phyloP scores from a whole-genome alignment of 805 yeast genomes.

The Torulaspora delbrueckii region DNA sequence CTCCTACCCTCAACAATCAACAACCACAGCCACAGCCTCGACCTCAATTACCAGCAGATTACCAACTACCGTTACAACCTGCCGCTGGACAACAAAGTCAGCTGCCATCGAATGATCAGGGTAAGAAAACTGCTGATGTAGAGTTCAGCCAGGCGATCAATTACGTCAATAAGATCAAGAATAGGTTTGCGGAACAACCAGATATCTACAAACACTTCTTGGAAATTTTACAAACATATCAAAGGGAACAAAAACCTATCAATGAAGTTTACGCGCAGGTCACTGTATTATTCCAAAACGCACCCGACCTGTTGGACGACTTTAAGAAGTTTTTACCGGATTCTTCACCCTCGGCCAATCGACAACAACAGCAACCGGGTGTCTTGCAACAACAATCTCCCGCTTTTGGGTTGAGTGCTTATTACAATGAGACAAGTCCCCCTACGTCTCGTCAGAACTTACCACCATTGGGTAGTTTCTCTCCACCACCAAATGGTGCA shows the following conservation, averaged over 20 bases:
- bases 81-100: slow-evolving; percentile 1
- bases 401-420: slow-evolving; percentile 11
- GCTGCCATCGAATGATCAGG: slow-evolving; percentile 8
- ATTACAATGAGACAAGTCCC: slow-evolving; percentile 11
- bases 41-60: slow-evolving; percentile 10
- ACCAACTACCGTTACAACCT: slow-evolving; percentile 8
- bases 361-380: slow-evolving; percentile 19
- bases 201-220: slow-evolving; percentile 91
- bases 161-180: slow-evolving; percentile 93
- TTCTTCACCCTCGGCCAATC: slow-evolving; percentile 28
- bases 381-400: slow-evolving; percentile 15
- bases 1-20: not conserved
- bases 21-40: slow-evolving; percentile 13
- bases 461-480: slow-evolving; percentile 38
- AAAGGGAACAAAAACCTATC: slow-evolving; percentile 91
- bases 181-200: slow-evolving; percentile 88
- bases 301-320: slow-evolving; percentile 92
- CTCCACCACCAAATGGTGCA: slow-evolving; percentile 36
- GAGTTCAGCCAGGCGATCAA: slow-evolving; percentile 96
- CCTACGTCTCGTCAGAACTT: slow-evolving; percentile 24
- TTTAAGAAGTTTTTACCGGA: slow-evolving; percentile 95
- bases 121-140: slow-evolving; percentile 53
- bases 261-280: slow-evolving; percentile 94
- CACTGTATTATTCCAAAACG: slow-evolving; percentile 78
- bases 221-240: slow-evolving; percentile 94